Evolutionary conservation across 768 basidiomycete species (phyloP).

Genomic region (Pseudohyphozyma bogoriensis): DNA sequence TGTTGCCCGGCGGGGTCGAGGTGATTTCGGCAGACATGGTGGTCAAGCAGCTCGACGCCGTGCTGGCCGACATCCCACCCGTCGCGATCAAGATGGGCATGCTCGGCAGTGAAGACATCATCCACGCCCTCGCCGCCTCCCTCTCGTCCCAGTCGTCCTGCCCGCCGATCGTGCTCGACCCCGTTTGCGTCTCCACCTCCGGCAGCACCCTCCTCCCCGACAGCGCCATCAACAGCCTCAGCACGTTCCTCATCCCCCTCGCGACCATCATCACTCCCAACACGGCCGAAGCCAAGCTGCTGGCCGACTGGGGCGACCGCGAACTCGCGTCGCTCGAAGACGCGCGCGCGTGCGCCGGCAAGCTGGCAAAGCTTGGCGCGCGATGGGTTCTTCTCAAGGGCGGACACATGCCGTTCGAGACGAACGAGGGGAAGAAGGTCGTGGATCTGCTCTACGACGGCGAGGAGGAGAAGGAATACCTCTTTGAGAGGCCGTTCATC

Average conservation of each 20-base stretch:
- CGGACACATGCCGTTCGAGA: constrained; percentile 53
- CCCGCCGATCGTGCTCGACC: constrained; percentile 63
- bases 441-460: constrained; percentile 54
- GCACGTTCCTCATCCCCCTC: constrained; percentile 58
- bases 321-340: constrained; percentile 33
- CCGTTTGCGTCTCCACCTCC: constrained; percentile 83
- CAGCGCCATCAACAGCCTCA: constrained; percentile 54
- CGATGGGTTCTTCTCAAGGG: constrained; percentile 70
- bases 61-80: constrained; percentile 62
- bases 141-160: not conserved
- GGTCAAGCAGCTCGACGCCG: constrained; percentile 57
- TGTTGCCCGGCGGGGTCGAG: too few species aligned
- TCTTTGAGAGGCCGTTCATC: constrained; percentile 37
- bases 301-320: constrained; percentile 50
- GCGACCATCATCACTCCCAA: constrained; percentile 74
- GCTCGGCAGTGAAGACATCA: constrained; percentile 57
- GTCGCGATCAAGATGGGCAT: constrained; percentile 80
- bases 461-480: constrained; percentile 33
- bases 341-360: constrained; percentile 52
- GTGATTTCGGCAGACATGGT: constrained; percentile 61
- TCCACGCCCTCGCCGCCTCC: constrained; percentile 41
- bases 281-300: constrained; percentile 62
- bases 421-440: constrained; percentile 41
- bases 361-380: constrained; percentile 46
- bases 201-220: constrained; percentile 65